Percentiles rank a stretch among this genome's conserved stretches.
Conservation (phyloP, 345 rosid genomes). For the Litchi chinensis region DNA sequence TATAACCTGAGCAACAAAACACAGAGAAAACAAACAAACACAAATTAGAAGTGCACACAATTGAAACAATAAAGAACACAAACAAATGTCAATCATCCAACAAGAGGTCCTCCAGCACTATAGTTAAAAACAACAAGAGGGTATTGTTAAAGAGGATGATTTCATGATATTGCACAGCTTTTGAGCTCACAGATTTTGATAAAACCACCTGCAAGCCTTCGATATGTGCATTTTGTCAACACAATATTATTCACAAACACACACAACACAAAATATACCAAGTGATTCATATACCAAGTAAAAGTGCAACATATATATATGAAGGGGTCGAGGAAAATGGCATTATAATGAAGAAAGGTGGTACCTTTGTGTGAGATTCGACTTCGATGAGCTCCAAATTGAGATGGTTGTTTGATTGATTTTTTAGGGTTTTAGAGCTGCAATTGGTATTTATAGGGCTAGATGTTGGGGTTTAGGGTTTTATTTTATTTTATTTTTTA, state of each 20-base stretch:
- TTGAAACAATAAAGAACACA: not conserved
- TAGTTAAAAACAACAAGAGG: conserved; percentile 34
- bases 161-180: conserved; percentile 65
- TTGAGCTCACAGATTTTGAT: conserved; percentile 66
- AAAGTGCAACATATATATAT: not conserved
- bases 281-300: not conserved
- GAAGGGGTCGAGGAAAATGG: not conserved
- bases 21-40: too few species aligned
- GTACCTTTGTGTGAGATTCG: conserved; percentile 11
- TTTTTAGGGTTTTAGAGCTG: not conserved
- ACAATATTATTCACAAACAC: not conserved
- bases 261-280: not conserved
- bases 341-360: not conserved
- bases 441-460: not conserved
- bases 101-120: conserved; percentile 29
- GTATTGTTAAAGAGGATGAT: conserved; percentile 26
- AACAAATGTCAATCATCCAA: conserved; percentile 44
- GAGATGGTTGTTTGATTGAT: not conserved
- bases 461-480: conserved; percentile 6
- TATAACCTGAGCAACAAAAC: not conserved
- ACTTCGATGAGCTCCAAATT: not conserved
- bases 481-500: not conserved
- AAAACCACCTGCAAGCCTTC: conserved; percentile 74
- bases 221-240: conserved; percentile 58
- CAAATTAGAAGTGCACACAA: not conserved